Evolutionary conservation across 2,329 filamentous ascomycete genomes (phyloP).

Genomic region (Pyrenophora graminea): DNA sequence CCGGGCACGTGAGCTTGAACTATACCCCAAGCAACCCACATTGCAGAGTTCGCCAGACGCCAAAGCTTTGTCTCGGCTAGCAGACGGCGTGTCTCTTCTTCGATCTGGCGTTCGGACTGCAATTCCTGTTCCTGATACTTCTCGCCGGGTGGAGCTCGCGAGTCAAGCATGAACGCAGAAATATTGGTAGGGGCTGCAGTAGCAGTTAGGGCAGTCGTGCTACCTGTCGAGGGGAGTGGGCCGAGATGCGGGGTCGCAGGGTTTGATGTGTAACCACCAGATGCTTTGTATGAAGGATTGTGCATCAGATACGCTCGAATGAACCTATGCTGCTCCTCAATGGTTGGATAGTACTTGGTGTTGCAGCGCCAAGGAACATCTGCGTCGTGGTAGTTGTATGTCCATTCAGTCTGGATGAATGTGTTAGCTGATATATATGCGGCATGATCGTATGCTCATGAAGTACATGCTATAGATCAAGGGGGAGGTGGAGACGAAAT

Average conservation of each 20-base stretch:
- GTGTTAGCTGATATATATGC: background rate
- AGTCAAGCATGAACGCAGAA: slow-evolving; percentile 77
- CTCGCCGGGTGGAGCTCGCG: slow-evolving; percentile 43
- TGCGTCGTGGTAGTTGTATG: slow-evolving; percentile 91
- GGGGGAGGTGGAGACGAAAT: slow-evolving; percentile 4
- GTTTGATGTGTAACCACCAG: slow-evolving; percentile 57
- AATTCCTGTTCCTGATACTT: slow-evolving; percentile 51
- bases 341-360: slow-evolving; percentile 71
- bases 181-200: slow-evolving; percentile 47
- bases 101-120: slow-evolving; percentile 61
- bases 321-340: slow-evolving; percentile 82
- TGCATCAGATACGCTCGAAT: slow-evolving; percentile 86
- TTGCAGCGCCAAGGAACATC: slow-evolving; percentile 69
- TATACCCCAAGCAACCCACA: slow-evolving; percentile 96
- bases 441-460: background rate
- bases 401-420: slow-evolving; percentile 74
- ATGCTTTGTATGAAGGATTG: slow-evolving; percentile 66
- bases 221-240: slow-evolving; percentile 37
- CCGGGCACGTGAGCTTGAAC: slow-evolving; percentile 88
- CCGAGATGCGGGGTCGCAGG: slow-evolving; percentile 42
- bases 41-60: slow-evolving; percentile 83
- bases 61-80: slow-evolving; percentile 81
- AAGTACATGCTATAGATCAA: too few relatives aligned
- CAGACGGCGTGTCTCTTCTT: slow-evolving; percentile 70
- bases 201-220: slow-evolving; percentile 39